Evolutionary conservation across 1,139 yeast species (phyloP), one percentile per base, ranked within the genome.

Genomic region (Yamadazyma atlantica): DNA sequence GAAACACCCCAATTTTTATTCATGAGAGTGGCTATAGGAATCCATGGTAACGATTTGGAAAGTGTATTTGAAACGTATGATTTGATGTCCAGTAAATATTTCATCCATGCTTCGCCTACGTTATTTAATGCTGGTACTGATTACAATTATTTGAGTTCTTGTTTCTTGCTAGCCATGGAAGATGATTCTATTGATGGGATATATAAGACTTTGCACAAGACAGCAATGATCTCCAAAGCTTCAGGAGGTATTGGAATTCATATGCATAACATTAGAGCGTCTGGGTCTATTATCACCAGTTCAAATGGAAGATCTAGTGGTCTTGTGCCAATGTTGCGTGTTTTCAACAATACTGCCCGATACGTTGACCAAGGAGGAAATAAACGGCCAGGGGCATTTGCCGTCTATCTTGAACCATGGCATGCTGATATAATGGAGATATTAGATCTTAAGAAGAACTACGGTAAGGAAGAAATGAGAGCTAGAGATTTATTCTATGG

Each of bases 341-440:
- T 77, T 14, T 77, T 77, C 57, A 77, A 78, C 51, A 71, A 75
- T 50, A 76, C 82, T 6, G 81, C 83, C 13, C 66, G 80, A 51
- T 77, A 76, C 48, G 83, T 78, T 19, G 82, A 78, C 47, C 83
- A 78, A 53, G 83, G 83, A 24, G 82, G 82, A 22, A 77, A 77
- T 49, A 77, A 77, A 55, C 57, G 83, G 46, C 83, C 83, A 0
- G 82, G 83, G 31, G 83, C 83, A 6, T 75, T 78, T 54, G 80
- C 82, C n/a, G 61, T 76, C 22, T 78, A 77, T 58, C 46, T 77
- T 36, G 83, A 78, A 49, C 82, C 83, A 33, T 78, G 83, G 83
- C 83, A 78, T 57, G 64, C 73, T 3, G 82, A 78, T 50, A 60
- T 78, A 29, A 72, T 75, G 51, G 78, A 73, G 29, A 68, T 77